Percentiles rank a stretch among this genome's conserved stretches.
Conservation (phyloP, 2,329 filamentous ascomycete species). For the Exutisphaerella laricina region DNA sequence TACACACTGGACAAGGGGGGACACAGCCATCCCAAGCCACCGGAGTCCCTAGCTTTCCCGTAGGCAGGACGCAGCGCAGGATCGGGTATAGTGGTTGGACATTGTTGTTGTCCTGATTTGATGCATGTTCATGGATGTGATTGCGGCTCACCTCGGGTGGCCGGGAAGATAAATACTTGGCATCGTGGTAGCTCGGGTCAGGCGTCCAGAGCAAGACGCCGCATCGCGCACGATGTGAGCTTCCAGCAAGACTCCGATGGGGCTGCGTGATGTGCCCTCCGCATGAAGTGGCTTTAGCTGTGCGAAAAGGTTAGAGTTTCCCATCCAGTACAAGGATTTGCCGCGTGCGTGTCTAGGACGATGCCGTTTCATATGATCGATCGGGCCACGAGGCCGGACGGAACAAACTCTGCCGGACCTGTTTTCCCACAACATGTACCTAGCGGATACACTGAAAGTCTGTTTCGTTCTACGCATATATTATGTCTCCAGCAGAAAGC, state of each 20-base stretch:
- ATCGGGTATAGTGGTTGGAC: background rate
- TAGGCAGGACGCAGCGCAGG: conserved; percentile 1
- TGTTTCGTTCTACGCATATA: no score
- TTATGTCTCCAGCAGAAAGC: no score
- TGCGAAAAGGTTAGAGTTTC: background rate
- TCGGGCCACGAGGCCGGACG: background rate
- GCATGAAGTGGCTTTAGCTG: background rate
- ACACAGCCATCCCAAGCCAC: conserved; percentile 3
- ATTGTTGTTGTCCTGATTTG: conserved; percentile 3
- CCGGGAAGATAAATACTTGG: background rate
- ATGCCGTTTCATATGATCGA: background rate
- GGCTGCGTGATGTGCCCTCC: no score
- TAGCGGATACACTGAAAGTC: no score
- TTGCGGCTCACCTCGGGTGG: background rate
- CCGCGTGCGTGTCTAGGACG: background rate
- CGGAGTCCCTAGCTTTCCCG: background rate
- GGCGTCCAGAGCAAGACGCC: no score
- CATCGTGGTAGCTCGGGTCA: background rate
- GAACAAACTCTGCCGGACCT: background rate
- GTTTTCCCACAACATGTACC: no score
- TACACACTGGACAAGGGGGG: no score
- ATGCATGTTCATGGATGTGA: background rate
- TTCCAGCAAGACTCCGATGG: no score
- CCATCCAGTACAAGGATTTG: background rate
- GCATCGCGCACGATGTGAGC: no score